Percentiles rank a stretch among this genome's conserved stretches.
These are phyloP conservation scores for Waitea zeae DNA, from an alignment of 1,284 basidiomycete species.

Conservation along the genomic window DNA sequence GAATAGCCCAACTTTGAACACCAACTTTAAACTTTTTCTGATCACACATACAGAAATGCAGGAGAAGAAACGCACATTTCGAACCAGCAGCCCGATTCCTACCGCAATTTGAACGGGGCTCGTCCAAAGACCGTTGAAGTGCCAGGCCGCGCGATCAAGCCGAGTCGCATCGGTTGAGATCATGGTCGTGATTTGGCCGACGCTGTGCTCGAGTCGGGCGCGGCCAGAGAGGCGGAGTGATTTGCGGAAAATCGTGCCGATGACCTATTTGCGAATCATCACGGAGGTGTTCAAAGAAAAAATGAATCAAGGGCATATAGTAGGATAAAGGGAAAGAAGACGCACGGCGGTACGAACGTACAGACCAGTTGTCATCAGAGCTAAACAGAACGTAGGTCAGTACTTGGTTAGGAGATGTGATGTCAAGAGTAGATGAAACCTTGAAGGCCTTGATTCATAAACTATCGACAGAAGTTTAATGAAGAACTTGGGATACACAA, in stretches of 20 bases:
- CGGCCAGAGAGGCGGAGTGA: constrained; percentile 51
- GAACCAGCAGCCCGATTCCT: constrained; percentile 49
- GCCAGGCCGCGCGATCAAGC: constrained; percentile 27
- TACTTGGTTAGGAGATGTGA: too few relatives aligned
- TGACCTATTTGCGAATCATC: constrained; percentile 59
- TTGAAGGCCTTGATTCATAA: not conserved
- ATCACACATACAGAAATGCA: not conserved
- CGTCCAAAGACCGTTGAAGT: constrained; percentile 39
- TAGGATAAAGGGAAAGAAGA: constrained; percentile 4
- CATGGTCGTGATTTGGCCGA: constrained; percentile 57
- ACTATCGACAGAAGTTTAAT: not conserved
- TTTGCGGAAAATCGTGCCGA: constrained; percentile 56
- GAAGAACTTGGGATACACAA: not conserved
- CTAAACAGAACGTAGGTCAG: too few relatives aligned
- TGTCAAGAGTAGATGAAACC: too few relatives aligned
- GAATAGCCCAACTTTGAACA: constrained; percentile 38
- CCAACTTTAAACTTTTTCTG: not conserved
- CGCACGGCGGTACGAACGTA: constrained; percentile 30
- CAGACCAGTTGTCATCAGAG: constrained; percentile 30
- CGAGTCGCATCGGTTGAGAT: constrained; percentile 43
- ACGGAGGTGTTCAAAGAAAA: constrained; percentile 34
- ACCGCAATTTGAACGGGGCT: constrained; percentile 32
- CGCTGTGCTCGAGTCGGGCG: constrained; percentile 39
- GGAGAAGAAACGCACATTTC: constrained; percentile 21
- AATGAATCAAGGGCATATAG: constrained; percentile 5